Percentiles rank a stretch among this genome's conserved stretches.
phyloP scores from a whole-genome alignment of 495 filamentous ascomycete species.

The Amniculicola lignicola region DNA sequence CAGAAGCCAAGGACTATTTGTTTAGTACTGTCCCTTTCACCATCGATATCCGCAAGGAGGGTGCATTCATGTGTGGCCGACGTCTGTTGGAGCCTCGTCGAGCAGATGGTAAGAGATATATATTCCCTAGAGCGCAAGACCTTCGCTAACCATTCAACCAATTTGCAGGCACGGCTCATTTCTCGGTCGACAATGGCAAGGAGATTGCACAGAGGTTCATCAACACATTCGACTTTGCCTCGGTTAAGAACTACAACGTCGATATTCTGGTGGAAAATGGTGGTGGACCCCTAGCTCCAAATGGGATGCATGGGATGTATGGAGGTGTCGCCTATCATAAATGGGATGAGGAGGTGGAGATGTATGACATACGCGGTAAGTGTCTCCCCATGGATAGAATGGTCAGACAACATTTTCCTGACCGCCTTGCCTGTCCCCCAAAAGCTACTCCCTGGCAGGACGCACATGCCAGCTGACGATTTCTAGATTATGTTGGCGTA shows the following conservation, averaged over 20 bases:
- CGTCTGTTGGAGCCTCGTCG: constrained; percentile 22
- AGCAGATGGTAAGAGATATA: no score
- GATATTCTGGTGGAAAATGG: constrained; percentile 31
- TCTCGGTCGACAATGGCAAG: constrained; percentile 5
- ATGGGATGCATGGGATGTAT: background rate
- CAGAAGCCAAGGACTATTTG: constrained; percentile 26
- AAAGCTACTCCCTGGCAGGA: no score
- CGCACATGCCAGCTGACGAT: background rate
- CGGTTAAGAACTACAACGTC: constrained; percentile 32
- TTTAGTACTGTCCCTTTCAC: constrained; percentile 25
- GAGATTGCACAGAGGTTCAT: constrained; percentile 11
- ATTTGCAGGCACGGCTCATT: constrained; percentile 14
- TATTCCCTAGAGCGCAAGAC: no score
- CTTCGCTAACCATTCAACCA: no score
- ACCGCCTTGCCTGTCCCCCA: no score
- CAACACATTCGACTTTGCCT: constrained; percentile 16
- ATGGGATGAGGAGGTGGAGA: constrained; percentile 35
- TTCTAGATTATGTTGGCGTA: constrained; percentile 25
- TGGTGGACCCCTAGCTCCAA: background rate
- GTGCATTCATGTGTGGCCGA: constrained; percentile 32
- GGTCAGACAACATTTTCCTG: no score
- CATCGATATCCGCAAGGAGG: constrained; percentile 31
- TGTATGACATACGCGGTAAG: constrained; percentile 32
- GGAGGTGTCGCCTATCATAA: background rate
- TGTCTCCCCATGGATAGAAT: no score